Percentiles rank a stretch among this genome's conserved stretches.
Conservation (phyloP, 148 eudicot genomes). For the Rhododendron kiyosumense region DNA sequence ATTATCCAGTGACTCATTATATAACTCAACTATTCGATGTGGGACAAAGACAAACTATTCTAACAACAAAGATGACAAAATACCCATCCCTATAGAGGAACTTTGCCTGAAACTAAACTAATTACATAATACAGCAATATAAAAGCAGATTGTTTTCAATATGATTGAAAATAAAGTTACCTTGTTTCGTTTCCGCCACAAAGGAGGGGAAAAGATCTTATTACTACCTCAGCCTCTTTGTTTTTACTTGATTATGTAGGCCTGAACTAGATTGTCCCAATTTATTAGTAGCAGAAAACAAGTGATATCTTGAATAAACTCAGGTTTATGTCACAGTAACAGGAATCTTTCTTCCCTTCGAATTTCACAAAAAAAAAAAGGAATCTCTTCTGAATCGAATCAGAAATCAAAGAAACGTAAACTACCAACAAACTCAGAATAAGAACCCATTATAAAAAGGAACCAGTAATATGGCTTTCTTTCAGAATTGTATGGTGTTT, state of each 20-base stretch:
- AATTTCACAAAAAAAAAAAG: too few species aligned
- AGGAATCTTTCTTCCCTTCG: neutral
- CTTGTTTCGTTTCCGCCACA: neutral
- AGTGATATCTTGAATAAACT: neutral
- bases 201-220: neutral
- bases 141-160: neutral
- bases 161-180: neutral
- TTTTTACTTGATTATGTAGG: neutral
- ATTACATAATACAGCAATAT: neutral
- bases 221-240: neutral
- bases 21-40: too few species aligned
- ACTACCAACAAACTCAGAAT: neutral
- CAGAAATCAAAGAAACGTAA: neutral
- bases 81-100: neutral
- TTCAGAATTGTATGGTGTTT: neutral
- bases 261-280: neutral
- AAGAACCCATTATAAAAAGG: neutral
- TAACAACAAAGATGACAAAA: neutral
- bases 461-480: neutral
- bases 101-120: neutral
- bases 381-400: neutral
- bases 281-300: neutral
- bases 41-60: too few species aligned
- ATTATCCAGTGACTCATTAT: too few species aligned
- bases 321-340: neutral